Evolutionary conservation across 345 rosid species (phyloP).

Genomic region (Hibiscus trionum): DNA sequence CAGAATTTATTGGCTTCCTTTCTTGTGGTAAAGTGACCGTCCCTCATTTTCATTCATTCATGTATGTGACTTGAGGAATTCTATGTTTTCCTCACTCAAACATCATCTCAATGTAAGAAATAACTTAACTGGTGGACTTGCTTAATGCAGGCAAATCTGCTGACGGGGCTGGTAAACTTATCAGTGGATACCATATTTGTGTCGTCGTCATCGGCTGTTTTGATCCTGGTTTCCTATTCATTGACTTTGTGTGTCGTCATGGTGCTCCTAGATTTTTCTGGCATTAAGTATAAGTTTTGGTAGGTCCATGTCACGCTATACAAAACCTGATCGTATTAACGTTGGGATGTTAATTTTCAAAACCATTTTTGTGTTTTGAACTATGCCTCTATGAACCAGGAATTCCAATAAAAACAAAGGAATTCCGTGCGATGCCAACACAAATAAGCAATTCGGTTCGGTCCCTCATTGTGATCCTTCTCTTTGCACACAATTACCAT

Average conservation of each 20-base stretch:
- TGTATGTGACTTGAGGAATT: background rate
- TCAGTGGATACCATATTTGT: slow-evolving; percentile 50
- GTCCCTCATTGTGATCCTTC: no score
- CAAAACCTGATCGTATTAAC: background rate
- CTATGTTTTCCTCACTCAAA: no score
- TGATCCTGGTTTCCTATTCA: background rate
- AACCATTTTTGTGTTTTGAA: background rate
- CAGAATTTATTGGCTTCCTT: slow-evolving; percentile 61
- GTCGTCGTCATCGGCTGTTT: slow-evolving; percentile 24
- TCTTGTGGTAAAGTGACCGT: slow-evolving; percentile 52
- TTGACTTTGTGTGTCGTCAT: background rate
- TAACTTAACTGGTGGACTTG: background rate
- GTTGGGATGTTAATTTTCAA: background rate
- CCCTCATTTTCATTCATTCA: background rate
- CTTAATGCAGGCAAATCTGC: slow-evolving; percentile 59
- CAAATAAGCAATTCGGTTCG: no score
- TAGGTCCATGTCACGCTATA: background rate
- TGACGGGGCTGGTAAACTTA: slow-evolving; percentile 71
- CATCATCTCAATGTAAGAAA: background rate
- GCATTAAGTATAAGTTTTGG: background rate
- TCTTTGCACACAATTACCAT: no score
- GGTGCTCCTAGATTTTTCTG: background rate
- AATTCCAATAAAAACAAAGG: no score
- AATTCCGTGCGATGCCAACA: no score
- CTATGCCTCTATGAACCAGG: background rate